Evolutionary conservation across 148 eudicot genomes (phyloP), one percentile per base, ranked within the genome.

Genomic region (Fallopia convolvulus): DNA sequence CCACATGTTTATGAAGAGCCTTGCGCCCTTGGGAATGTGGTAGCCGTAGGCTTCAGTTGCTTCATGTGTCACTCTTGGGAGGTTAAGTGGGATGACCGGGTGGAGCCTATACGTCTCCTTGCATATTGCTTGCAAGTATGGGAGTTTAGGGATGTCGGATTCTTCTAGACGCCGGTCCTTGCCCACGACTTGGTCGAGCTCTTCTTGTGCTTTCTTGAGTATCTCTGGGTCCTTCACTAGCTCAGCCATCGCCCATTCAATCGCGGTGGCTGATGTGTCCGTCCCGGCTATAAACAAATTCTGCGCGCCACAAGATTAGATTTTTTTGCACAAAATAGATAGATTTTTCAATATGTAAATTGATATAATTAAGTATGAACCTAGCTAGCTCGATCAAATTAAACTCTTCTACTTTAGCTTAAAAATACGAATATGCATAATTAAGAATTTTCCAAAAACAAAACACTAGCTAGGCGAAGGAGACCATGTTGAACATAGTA

Each of bases 221-320:
- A 75, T 81, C n/a, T 7, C 17, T 0, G 83, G 87, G 13, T 86
- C 78, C 2, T 65, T 44, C 44, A 86, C 0, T 74, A 86, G 55
- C 56, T 86, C 89, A 0, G 85, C 78, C 44, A 86, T 61, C 23
- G 81, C 83, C 88, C 88, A 86, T 72, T 86, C 88, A 0, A 86
- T 75, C 11, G 80, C 65, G 40, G 81, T 70, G 33, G 89, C 78
- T 6, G 87, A 80, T 11, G 89, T 86, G 58, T 86, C 88, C 0
- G 83, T 82, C 14, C 86, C 88, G 0, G 88, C 86, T 0, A 77
- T 76, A n/a, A 83, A 83, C 32, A 86, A 14, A 39, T 81, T 84
- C 86, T 79, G n/a, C n/a, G n/a, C n/a, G 55, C 15, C 41, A 15
- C 56, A 49, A 50, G 7, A 60, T n/a, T n/a, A n/a, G n/a, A n/a